These are phyloP conservation scores for Chiua virens DNA, from an alignment of 768 basidiomycete species.

Conservation along the genomic window DNA sequence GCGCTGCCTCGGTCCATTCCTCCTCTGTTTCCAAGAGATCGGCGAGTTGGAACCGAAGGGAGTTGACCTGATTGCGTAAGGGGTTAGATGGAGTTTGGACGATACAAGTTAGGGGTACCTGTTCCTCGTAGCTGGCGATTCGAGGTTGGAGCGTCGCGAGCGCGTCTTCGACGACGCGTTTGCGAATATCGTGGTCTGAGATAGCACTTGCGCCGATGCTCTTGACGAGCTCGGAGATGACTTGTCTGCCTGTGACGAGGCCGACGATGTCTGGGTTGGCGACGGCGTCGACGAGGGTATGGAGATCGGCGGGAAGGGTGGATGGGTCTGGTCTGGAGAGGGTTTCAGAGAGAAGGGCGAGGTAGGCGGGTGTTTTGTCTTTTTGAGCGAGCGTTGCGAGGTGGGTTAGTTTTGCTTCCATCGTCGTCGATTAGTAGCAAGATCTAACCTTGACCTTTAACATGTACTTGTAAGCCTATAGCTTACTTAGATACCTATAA, in stretches of 20 bases:
- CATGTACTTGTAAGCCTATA: too few relatives aligned
- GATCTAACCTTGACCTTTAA: too few relatives aligned
- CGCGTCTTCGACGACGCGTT: slow-evolving; percentile 74
- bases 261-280: slow-evolving; percentile 81
- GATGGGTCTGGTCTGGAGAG: slow-evolving; percentile 51
- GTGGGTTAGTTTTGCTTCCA: slow-evolving; percentile 69
- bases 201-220: slow-evolving; percentile 57
- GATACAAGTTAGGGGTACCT: slow-evolving; percentile 40
- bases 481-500: too few relatives aligned
- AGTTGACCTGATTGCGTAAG: slow-evolving; percentile 61
- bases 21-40: slow-evolving; percentile 87
- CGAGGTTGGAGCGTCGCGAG: slow-evolving; percentile 70
- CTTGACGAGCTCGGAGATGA: slow-evolving; percentile 82
- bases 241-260: slow-evolving; percentile 85
- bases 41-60: slow-evolving; percentile 85
- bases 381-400: slow-evolving; percentile 70
- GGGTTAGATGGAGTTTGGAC: slow-evolving; percentile 6
- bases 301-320: slow-evolving; percentile 55
- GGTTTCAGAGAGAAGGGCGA: slow-evolving; percentile 65
- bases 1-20: slow-evolving; percentile 92
- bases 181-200: slow-evolving; percentile 55
- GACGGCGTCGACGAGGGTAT: slow-evolving; percentile 73
- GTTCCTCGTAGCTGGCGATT: slow-evolving; percentile 92
- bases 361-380: slow-evolving; percentile 78
- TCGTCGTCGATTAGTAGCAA: slow-evolving; percentile 26